Percentiles rank a stretch among this genome's conserved stretches.
Conservation (phyloP, 345 rosid genomes). For the Sapria himalayana region DNA sequence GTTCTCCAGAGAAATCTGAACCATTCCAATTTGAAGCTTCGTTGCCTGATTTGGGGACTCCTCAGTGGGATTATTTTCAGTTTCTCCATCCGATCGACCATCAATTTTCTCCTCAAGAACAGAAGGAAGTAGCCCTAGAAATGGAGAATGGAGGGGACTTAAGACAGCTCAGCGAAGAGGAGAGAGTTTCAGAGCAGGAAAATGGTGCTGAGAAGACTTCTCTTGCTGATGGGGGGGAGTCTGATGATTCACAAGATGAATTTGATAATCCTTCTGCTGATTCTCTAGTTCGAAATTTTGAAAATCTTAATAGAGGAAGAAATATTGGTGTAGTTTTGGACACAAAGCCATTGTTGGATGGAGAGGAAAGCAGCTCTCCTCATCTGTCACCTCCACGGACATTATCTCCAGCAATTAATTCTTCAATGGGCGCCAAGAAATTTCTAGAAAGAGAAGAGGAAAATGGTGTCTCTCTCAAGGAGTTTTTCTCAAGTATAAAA, state of each 20-base stretch:
- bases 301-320: constrained; percentile 38
- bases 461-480: constrained; percentile 45
- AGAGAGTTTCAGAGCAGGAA: constrained; percentile 44
- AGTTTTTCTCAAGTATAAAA: constrained; percentile 63
- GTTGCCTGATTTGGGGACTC: constrained; percentile 26
- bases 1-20: constrained; percentile 24
- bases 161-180: constrained; percentile 30
- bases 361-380: constrained; percentile 45
- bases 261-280: constrained; percentile 47
- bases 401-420: constrained; percentile 14
- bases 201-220: constrained; percentile 41
- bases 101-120: constrained; percentile 37
- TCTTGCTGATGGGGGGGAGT: constrained; percentile 32
- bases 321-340: constrained; percentile 35
- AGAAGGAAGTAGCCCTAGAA: constrained; percentile 15
- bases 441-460: constrained; percentile 32
- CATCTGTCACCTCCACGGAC: constrained; percentile 45
- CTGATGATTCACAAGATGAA: constrained; percentile 51
- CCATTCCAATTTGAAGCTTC: constrained; percentile 29
- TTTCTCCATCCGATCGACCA: constrained; percentile 41
- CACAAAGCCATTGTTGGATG: constrained; percentile 23
- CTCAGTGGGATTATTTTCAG: constrained; percentile 81
- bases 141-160: constrained; percentile 25
- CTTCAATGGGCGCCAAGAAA: constrained; percentile 17
- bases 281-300: constrained; percentile 52